Base-by-base conservation (phyloP, 2,329 filamentous ascomycete species). In the Mycosphaerella sp. region DNA sequence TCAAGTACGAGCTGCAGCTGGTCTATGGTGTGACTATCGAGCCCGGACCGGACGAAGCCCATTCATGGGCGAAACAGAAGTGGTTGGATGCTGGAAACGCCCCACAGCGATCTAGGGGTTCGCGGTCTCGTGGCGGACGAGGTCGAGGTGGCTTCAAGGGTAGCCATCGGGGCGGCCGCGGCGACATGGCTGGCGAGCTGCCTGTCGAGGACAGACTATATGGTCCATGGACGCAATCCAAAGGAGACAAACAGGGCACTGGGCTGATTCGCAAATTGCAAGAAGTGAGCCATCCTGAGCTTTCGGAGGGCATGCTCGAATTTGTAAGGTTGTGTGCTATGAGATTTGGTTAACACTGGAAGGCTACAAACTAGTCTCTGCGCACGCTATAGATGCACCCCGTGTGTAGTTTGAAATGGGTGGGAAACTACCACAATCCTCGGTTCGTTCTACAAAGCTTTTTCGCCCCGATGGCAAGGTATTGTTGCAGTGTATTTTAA, bases 311-410 rank as follows among this genome's bases (percentile, higher is more conserved):
- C 1, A 64, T 75, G 61, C 59, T 56, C 4, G 70, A 73, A 41
- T 75, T 75, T 58, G 66, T 69, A 14, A 67, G 71, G 50, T 51
- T 76, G 48, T 67, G 75, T 48, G 68, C 65, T 41, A 60, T 75
- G 55, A 70, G 69, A 30, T 66, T 74, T 53, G 64, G 61, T 25
- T 25, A 25, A 1, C 42, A 56, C 17, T 53, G 28, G 48, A 18
- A 28, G 10, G 21, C 14, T 6, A 9, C 6, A 16, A 18, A 10
- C 14, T 30, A 6, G 6, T 30, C 6, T 30, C 6, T 30, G 28
- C 28, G n/a, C n/a, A n/a, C n/a, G n/a, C n/a, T n/a, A n/a, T n/a
- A n/a, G n/a, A n/a, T n/a, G n/a, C n/a, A n/a, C n/a, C n/a, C n/a
- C n/a, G n/a, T n/a, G n/a, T n/a, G n/a, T n/a, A n/a, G n/a, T n/a